phyloP scores from a whole-genome alignment of 2,329 filamentous ascomycete genomes.

The Berkeleyomyces basicola region DNA sequence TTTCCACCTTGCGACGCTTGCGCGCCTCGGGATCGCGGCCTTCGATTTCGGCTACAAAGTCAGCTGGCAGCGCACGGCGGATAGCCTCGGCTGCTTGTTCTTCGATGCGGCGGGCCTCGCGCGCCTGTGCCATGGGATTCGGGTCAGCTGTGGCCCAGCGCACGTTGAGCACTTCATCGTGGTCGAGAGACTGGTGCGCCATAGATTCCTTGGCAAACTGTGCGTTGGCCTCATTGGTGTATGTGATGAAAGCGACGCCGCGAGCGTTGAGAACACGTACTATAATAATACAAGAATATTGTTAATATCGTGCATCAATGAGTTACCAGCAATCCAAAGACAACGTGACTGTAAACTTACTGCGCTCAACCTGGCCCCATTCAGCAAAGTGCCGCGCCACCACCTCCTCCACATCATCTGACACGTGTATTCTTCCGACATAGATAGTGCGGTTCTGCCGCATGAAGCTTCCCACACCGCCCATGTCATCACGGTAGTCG shows the following conservation, averaged over 20 bases:
- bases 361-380: constrained; percentile 85
- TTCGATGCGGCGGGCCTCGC: constrained; percentile 76
- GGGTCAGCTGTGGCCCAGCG: constrained; percentile 94
- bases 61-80: constrained; percentile 67
- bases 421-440: constrained; percentile 83
- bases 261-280: constrained; percentile 70
- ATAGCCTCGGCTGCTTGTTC: constrained; percentile 95
- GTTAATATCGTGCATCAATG: background rate
- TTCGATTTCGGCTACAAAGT: constrained; percentile 87
- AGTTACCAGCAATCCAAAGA: background rate
- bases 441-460: constrained; percentile 89
- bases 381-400: constrained; percentile 90
- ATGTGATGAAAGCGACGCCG: constrained; percentile 91
- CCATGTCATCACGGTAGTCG: constrained; percentile 95
- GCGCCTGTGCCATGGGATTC: constrained; percentile 84
- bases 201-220: constrained; percentile 92
- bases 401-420: constrained; percentile 92
- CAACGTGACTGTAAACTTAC: constrained; percentile 20
- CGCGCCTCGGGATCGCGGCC: constrained; percentile 72
- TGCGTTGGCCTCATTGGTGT: constrained; percentile 74
- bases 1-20: constrained; percentile 80
- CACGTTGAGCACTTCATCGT: constrained; percentile 86
- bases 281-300: constrained; percentile 13
- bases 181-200: constrained; percentile 83
- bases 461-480: constrained; percentile 86